These are phyloP conservation scores for Metarhizium rileyi DNA, from an alignment of 2,329 filamentous ascomycete species.

Conservation along the genomic window DNA sequence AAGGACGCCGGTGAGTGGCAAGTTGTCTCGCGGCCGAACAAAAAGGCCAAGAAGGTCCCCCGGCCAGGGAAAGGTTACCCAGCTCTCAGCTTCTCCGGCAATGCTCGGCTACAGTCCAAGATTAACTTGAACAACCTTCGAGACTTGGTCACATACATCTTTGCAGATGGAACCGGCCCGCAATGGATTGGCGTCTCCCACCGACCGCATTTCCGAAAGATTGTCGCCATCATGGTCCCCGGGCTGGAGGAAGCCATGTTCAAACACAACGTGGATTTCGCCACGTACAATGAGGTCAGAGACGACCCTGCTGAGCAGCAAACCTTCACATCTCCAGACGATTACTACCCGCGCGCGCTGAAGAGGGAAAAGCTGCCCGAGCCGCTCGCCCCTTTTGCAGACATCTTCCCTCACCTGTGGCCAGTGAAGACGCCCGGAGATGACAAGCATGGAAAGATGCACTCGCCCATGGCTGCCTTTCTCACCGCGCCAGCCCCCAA, in stretches of 20 bases:
- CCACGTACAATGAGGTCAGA: slow-evolving; percentile 30
- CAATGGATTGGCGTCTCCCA: slow-evolving; percentile 57
- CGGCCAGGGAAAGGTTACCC: slow-evolving; percentile 48
- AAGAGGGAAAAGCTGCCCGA: slow-evolving; percentile 40
- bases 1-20: slow-evolving; percentile 39
- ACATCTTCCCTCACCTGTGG: slow-evolving; percentile 84
- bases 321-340: slow-evolving; percentile 41
- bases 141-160: slow-evolving; percentile 55
- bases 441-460: slow-evolving; percentile 66
- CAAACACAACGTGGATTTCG: slow-evolving; percentile 45
- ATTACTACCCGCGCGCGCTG: slow-evolving; percentile 48
- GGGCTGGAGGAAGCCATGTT: slow-evolving; percentile 90
- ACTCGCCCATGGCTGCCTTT: slow-evolving; percentile 81
- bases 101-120: slow-evolving; percentile 49
- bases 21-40: slow-evolving; percentile 41
- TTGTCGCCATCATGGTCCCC: slow-evolving; percentile 85
- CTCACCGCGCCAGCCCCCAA: slow-evolving; percentile 65
- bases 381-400: slow-evolving; percentile 56
- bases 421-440: slow-evolving; percentile 83
- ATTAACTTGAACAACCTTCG: slow-evolving; percentile 55
- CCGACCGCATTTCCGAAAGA: slow-evolving; percentile 59
- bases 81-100: slow-evolving; percentile 46
- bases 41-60: slow-evolving; percentile 53
- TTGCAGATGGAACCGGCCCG: slow-evolving; percentile 54
- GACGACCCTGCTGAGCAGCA: slow-evolving; percentile 16